Evolutionary conservation across 345 rosid genomes (phyloP), one percentile per base, ranked within the genome.

Genomic region (Passiflora organensis): DNA sequence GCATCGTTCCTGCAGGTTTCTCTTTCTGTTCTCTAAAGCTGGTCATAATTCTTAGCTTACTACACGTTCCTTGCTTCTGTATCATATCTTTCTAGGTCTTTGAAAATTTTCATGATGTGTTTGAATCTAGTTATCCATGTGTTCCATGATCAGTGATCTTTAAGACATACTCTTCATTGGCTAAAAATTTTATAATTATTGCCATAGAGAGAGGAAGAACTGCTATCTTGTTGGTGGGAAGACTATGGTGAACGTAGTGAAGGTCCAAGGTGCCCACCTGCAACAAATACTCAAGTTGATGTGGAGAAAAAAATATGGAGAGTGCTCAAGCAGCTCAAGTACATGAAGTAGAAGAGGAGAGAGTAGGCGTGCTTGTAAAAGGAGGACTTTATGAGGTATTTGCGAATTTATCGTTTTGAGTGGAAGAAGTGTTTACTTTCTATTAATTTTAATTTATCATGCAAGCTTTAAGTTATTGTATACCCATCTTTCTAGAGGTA

Each of bases 301-400:
- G 41, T 13, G 54, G 63, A 46, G 61, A 68, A 76, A n/a, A n/a
- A 19, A 49, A 49, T 50, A 76, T 61, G 32, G 81, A 70, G 44
- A 44, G 21, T 66, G 75, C 68, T 60, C 67, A n/a, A 52, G n/a
- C n/a, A n/a, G n/a, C n/a, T n/a, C n/a, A n/a, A n/a, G n/a, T n/a
- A n/a, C n/a, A n/a, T n/a, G 72, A 71, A 63, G 71, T 48, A 37
- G 99, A 86, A 70, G 97, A 93, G 62, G 99, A 86, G 76, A 82
- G 99, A 72, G 99, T 89, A n/a, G 99, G 96, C 43, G 99, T 86
- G 51, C 97, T 97, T 49, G 99, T 93, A 46, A 93, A 93, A 78
- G 99, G 99, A 66, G 96, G 96, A 63, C 82, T 93, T 2, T 89
- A 86, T 48, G 97, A 93, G 96, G 99, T 86, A 72, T 56, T 10